Evolutionary conservation across 371 early-diverging fungal genomes (phyloP), one percentile per base, ranked within the genome.

Genomic region (Mucor sp.): DNA sequence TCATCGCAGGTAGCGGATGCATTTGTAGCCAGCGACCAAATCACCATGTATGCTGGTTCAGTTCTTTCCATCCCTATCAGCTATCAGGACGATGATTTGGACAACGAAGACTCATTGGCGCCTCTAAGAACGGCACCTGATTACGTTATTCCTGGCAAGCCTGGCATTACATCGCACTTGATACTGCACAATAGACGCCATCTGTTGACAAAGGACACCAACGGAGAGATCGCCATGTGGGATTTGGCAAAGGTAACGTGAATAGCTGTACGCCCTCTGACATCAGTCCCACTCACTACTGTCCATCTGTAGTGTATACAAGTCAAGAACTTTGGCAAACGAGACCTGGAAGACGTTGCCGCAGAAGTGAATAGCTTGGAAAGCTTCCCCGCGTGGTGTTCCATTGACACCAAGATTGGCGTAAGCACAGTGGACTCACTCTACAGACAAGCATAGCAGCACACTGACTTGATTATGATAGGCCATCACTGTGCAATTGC

Each of bases 351-450:
- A 11, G 81, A 82, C 1, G 86, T 88, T n/a, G 86, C 88, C 14
- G 78, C 87, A 39, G 81, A 84, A 48, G 77, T 89, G 67, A 90
- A 93, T 57, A 85, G 91, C 3, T 74, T 85, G 6, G 95, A 96
- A 66, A 91, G 93, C 41, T 89, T 94, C 41, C 91, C 93, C 23
- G 85, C 91, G 19, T 98, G 98, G 98, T 97, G 97, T 74, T 76
- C 90, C 0, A 85, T 98, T 9, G 97, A 97, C 74, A 95, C 92
- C 5, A 92, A 92, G 50, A 92, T 92, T 60, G 98, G 97, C 30
- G 89, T 89, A 80, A 70, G 83, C 65, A 17, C 32, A 58, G 8
- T 25, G 7, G 0, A 14, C 4, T 25, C 1, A 27, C 12, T 11
- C 14, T n/a, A 23, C 19, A 3, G 28, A n/a, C 12, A 4, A 57